Base-by-base conservation (phyloP, 202 grass and related monocot species). In the Cymbopogon flexuosus region DNA sequence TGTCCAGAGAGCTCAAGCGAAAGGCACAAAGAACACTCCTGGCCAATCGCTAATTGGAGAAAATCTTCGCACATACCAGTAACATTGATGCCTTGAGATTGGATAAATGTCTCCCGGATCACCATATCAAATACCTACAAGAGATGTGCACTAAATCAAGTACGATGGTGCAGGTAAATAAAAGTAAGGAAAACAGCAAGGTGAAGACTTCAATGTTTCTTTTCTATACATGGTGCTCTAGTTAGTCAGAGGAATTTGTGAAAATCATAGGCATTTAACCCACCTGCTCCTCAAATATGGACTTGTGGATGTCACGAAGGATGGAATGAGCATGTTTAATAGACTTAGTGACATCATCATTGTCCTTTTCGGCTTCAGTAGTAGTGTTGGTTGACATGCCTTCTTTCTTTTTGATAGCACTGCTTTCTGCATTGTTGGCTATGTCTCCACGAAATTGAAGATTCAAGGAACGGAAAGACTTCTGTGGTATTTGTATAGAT, bases 211-310 rank as follows among this genome's bases (percentile, higher is more conserved):
- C 34, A 12, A 30, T 12, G 11, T 4, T 79, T 34, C 59, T 43
- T 78, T 70, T 70, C 5, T 42, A 86, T 75, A 7, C 69, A 62
- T 61, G 47, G 2, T 34, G n/a, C 12, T 68, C 46, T 37, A 67
- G 12, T 52, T 80, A 29, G 51, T 39, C 40, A 78, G 30, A 81
- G 34, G 19, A 52, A 19, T 57, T 57, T 65, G 13, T 27, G 64
- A 29, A 33, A 79, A 27, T 27, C 27, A 27, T 27, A 27, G 27
- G 27, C 27, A 62, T 51, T 60, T 62, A 72, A 43, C 59, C n/a
- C 18, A 97, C 92, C 90, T 93, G 84, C 72, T 97, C 95, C 79
- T 93, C 90, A 89, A 97, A 97, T 83, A 94, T 86, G 36, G 95
- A 89, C 76, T 76, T 88, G 64, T 93, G 95, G 64, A 94, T 86